These are phyloP conservation scores for Catenaria anguillulae DNA, from an alignment of 371 early-diverging fungal genomes.

Conservation along the genomic window DNA sequence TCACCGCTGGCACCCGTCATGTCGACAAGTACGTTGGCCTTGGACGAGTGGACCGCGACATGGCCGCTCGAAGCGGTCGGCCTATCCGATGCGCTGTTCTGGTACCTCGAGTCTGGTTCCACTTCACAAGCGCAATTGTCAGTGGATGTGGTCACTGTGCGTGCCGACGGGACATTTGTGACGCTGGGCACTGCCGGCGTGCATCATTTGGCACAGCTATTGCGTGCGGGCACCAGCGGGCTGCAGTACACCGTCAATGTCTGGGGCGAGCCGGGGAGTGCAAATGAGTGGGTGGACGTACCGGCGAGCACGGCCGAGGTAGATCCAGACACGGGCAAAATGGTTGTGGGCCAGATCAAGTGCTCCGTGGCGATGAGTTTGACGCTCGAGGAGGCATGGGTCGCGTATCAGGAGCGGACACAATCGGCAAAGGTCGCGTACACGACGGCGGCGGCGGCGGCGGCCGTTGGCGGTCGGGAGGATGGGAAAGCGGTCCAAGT, in stretches of 20 bases:
- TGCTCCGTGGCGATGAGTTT: neutral
- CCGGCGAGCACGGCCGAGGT: too few species aligned
- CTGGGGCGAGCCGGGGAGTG: neutral
- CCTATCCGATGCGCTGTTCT: neutral
- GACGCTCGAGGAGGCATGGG: constrained; percentile 2
- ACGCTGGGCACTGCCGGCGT: neutral
- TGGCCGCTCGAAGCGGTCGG: neutral
- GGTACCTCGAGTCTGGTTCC: neutral
- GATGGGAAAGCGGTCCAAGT: too few species aligned
- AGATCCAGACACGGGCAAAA: neutral
- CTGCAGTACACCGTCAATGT: neutral
- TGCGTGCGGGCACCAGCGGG: neutral
- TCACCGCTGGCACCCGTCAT: neutral
- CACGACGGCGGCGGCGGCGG: too few species aligned
- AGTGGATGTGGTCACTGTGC: neutral
- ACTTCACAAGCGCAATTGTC: neutral
- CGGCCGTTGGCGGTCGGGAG: too few species aligned
- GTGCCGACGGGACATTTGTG: neutral
- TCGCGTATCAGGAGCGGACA: neutral
- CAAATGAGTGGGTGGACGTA: neutral
- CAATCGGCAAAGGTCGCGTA: neutral
- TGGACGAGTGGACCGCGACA: neutral
- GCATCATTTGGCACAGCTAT: neutral
- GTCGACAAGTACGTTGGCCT: neutral
- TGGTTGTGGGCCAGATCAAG: neutral